Conservation (phyloP, 495 filamentous ascomycete species). For the Xylaria intraflava region DNA sequence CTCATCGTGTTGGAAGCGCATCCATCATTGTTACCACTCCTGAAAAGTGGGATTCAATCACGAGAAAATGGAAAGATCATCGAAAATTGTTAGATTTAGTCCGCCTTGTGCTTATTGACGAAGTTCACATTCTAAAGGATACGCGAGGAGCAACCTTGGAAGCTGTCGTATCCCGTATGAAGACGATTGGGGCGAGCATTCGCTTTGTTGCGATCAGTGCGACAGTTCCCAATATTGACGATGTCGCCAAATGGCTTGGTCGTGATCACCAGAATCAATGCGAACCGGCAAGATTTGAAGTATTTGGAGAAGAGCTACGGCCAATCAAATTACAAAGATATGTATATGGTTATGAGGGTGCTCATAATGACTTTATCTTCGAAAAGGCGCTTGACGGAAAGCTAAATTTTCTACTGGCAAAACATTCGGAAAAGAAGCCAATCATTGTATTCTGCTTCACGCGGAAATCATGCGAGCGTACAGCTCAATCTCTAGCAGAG, state of each 20-base stretch:
- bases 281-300: slow-evolving; percentile 63
- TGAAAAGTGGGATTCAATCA: slow-evolving; percentile 98
- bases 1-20: slow-evolving; percentile 69
- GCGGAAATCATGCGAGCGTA: slow-evolving; percentile 65
- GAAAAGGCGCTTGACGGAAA: slow-evolving; percentile 73
- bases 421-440: slow-evolving; percentile 72
- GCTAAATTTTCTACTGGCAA: slow-evolving; percentile 66
- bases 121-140: slow-evolving; percentile 94
- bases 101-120: slow-evolving; percentile 89
- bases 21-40: slow-evolving; percentile 94
- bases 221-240: slow-evolving; percentile 85
- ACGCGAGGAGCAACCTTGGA: slow-evolving; percentile 83
- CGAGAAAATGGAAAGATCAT: slow-evolving; percentile 92
- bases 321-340: slow-evolving; percentile 82
- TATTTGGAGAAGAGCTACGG: slow-evolving; percentile 88
- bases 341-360: slow-evolving; percentile 65
- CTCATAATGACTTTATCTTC: slow-evolving; percentile 77
- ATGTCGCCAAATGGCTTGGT: slow-evolving; percentile 91
- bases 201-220: slow-evolving; percentile 90
- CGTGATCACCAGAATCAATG: slow-evolving; percentile 59
- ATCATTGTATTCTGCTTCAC: slow-evolving; percentile 94
- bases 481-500: slow-evolving; percentile 66
- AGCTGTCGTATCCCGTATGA: slow-evolving; percentile 96
- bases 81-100: slow-evolving; percentile 74
- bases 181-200: slow-evolving; percentile 77